phyloP scores from a whole-genome alignment of 306 rosid species.

The Inga oerstediana region DNA sequence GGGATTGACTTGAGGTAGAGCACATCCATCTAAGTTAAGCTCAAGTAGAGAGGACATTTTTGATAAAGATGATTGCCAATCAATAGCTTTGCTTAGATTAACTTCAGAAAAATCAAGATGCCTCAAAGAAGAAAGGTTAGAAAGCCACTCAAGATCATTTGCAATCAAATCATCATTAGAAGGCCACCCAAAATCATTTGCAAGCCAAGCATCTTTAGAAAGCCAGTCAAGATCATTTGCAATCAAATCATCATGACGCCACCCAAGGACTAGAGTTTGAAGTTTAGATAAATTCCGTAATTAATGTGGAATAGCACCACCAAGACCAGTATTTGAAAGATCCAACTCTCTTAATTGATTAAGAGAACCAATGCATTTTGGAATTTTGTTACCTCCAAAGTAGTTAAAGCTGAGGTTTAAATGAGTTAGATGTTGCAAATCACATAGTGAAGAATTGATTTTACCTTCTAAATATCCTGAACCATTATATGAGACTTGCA shows the following conservation, averaged over 20 bases:
- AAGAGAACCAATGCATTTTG: background rate
- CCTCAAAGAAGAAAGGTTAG: background rate
- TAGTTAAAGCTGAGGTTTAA: background rate
- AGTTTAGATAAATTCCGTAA: too few species aligned
- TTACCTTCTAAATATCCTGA: background rate
- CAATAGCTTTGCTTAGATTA: background rate
- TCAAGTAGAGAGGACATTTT: background rate
- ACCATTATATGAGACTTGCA: background rate
- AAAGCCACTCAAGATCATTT: background rate
- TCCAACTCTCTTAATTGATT: background rate
- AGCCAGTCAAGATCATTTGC: too few species aligned
- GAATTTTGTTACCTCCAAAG: background rate
- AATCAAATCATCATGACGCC: too few species aligned
- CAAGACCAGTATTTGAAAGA: background rate
- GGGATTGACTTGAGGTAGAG: background rate
- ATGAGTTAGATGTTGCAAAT: background rate
- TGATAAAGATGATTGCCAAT: background rate
- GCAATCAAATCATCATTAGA: background rate
- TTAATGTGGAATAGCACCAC: too few species aligned
- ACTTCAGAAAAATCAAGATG: background rate
- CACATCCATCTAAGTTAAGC: background rate
- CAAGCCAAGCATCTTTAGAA: background rate
- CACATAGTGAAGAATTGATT: background rate
- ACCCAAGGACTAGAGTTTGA: background rate
- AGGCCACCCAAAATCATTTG: background rate